Evolutionary conservation across 2,329 filamentous ascomycete genomes (phyloP).

Genomic region (Beauveria asiatica): DNA sequence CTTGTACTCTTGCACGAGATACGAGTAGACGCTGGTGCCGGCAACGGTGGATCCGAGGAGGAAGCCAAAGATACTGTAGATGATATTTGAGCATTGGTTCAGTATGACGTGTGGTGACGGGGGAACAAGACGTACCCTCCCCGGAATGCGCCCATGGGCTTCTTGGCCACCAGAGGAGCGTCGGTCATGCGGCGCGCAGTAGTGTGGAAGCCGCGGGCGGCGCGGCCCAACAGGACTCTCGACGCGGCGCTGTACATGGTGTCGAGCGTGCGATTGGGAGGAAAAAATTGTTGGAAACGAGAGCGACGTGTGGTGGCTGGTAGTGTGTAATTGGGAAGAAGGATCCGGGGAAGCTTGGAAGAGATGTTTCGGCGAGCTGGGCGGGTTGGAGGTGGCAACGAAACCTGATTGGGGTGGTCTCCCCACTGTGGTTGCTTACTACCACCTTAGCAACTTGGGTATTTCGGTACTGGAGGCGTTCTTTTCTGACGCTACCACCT

Average conservation of each 20-base stretch:
- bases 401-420: slow-evolving; percentile 13
- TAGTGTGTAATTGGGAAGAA: not conserved
- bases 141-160: slow-evolving; percentile 52
- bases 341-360: not conserved
- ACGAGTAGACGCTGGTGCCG: slow-evolving; percentile 79
- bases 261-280: slow-evolving; percentile 28
- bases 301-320: not conserved
- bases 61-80: slow-evolving; percentile 75
- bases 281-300: not conserved
- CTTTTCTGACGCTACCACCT: no score
- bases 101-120: no score
- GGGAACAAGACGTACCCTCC: slow-evolving; percentile 42
- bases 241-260: slow-evolving; percentile 22
- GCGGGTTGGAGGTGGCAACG: slow-evolving; percentile 4
- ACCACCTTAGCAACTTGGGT: no score
- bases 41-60: slow-evolving; percentile 74
- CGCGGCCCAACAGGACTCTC: slow-evolving; percentile 35
- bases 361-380: not conserved
- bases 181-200: slow-evolving; percentile 38
- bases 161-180: slow-evolving; percentile 44
- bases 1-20: slow-evolving; percentile 89
- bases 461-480: no score
- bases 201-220: slow-evolving; percentile 40
- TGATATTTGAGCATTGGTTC: not conserved
- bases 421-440: not conserved